phyloP scores from a whole-genome alignment of 768 basidiomycete genomes.

The Crepidotus variabilis region DNA sequence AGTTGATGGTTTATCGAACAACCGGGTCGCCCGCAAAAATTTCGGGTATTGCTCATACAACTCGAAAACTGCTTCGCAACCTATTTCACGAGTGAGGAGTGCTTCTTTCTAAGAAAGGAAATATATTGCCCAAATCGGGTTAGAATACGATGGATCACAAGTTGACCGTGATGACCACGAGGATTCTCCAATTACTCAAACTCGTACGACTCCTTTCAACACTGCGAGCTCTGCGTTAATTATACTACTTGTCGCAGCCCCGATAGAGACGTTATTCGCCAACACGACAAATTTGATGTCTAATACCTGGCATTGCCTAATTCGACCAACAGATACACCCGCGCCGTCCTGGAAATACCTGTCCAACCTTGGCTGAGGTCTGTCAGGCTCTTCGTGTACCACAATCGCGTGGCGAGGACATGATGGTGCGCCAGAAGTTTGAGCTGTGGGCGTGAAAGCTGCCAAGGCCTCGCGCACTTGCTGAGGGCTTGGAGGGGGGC shows the following conservation, averaged over 20 bases:
- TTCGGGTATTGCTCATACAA: neutral
- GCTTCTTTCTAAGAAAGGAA: neutral
- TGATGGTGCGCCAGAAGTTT: conserved; percentile 73
- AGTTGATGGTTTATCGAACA: too few species aligned
- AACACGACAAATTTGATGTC: conserved; percentile 96
- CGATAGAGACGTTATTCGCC: conserved; percentile 91
- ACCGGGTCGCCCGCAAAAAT: neutral
- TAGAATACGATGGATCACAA: neutral
- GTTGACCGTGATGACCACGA: neutral
- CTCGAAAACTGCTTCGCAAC: neutral
- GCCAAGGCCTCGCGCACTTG: conserved; percentile 81
- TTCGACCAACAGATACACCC: conserved; percentile 85
- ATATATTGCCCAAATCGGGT: neutral
- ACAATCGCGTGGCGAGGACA: conserved; percentile 82
- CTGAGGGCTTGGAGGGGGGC: conserved; percentile 82
- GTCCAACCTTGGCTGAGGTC: conserved; percentile 94
- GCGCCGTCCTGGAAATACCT: conserved; percentile 88
- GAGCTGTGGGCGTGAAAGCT: conserved; percentile 73
- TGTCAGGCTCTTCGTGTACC: conserved; percentile 89
- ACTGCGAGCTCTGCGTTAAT: conserved; percentile 98
- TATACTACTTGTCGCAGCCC: conserved; percentile 94
- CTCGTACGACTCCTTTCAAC: conserved; percentile 52
- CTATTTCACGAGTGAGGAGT: neutral
- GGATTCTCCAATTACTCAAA: neutral
- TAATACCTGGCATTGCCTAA: conserved; percentile 86